Evolutionary conservation across 2,329 filamentous ascomycete genomes (phyloP).

Genomic region (Zymoseptoria ardabiliae): DNA sequence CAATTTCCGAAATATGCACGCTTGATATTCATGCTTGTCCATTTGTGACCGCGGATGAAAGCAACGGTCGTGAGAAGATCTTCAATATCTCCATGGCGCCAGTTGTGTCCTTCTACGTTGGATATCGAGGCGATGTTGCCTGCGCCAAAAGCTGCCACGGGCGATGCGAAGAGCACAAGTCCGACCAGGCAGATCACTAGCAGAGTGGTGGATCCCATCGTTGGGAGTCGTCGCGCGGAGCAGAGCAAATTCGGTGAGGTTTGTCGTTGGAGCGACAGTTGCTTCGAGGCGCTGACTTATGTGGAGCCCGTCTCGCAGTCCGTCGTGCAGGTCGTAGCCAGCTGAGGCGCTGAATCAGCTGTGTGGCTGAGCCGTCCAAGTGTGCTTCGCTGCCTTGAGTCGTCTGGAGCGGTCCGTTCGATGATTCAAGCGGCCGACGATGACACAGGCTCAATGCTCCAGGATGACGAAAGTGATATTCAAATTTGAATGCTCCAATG

Average conservation of each 20-base stretch:
- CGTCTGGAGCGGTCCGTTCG: background rate
- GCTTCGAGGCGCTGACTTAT: too few relatives aligned
- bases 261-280: background rate
- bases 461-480: too few relatives aligned
- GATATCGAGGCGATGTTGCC: conserved; percentile 41
- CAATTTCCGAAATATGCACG: conserved; percentile 95
- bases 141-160: conserved; percentile 37
- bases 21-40: conserved; percentile 67
- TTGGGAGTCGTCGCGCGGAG: background rate
- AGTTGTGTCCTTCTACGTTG: conserved; percentile 42
- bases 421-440: background rate
- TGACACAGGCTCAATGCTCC: background rate
- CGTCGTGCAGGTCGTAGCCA: background rate
- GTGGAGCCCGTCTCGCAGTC: too few relatives aligned
- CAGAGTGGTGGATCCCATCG: conserved; percentile 9
- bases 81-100: conserved; percentile 48
- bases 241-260: background rate
- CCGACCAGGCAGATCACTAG: conserved; percentile 23
- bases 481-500: background rate
- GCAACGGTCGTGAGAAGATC: conserved; percentile 45
- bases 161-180: conserved; percentile 23
- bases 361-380: conserved; percentile 6
- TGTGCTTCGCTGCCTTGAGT: background rate
- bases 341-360: conserved; percentile 6
- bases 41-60: conserved; percentile 61